Base-by-base conservation (phyloP, 2,329 filamentous ascomycete species). In the Pestalotiopsis fici region DNA sequence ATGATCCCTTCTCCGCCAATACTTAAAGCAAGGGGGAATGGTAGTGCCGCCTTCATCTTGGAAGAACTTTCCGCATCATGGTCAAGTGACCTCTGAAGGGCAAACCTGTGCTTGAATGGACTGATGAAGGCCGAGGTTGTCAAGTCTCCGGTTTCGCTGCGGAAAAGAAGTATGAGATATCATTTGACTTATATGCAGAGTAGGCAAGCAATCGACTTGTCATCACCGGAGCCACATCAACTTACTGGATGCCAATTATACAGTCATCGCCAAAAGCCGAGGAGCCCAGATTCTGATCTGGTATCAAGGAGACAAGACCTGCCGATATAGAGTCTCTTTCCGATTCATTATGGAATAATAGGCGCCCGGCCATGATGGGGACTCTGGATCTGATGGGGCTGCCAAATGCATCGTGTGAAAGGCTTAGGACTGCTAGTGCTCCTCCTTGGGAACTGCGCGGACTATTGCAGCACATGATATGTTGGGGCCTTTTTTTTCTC, bases 1-100 rank as follows among this genome's bases (percentile, higher is more conserved):
- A 86, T 86, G 64, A 86, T 83, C 11, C 84, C 84, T 9, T 82
- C 74, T 28, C 75, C 74, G 0, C 83, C 83, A 9, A 86, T 82
- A 66, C 81, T 76, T 1, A 85, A 75, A 0, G 80, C 82, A 3
- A 86, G 72, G 0, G 83, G 82, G 0, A 72, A 72, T 3, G 75
- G 72, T 0, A 86, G 73, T 0, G 77, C 70, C 3, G 65, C 56
- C 2, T 31, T 28, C 60, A 65, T 47, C 6, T 28, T 15, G n/a
- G n/a, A 35, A 25, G 55, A 1, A 80, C 68, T 59, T 83, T 81
- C 9, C 82, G 64, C 3, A 69, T 67, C 56, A 5, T 65, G 47
- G 11, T 69, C n/a, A 4, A 69, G 31, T 28, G 64, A 66, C 18
- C 64, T 65, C 5, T 72, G 70, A 2, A 84, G 68, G 1, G 71